Percentiles rank a stretch among this genome's conserved stretches.
phyloP scores from a whole-genome alignment of 371 early-diverging fungal genomes.

The Rhizomucor pusillus region DNA sequence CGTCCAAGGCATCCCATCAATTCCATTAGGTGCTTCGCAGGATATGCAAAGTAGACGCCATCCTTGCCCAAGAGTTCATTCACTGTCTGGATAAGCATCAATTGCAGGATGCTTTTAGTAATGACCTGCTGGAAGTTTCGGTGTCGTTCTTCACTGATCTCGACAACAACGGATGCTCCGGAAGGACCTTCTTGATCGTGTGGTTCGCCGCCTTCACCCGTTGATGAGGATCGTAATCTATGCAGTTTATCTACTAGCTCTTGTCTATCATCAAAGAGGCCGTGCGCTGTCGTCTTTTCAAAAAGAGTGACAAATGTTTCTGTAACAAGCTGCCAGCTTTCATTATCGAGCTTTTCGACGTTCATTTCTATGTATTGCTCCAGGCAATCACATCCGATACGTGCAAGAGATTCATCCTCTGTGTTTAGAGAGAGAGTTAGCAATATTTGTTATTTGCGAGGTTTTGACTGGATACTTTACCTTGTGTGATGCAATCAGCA shows the following conservation, averaged over 20 bases:
- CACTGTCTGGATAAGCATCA: conserved; percentile 76
- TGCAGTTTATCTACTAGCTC: conserved; percentile 31
- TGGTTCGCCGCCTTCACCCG: conserved; percentile 6
- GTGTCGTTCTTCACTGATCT: conserved; percentile 50
- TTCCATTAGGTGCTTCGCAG: conserved; percentile 56
- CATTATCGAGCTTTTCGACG: conserved; percentile 61
- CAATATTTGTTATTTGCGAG: background rate
- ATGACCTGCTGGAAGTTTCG: conserved; percentile 74
- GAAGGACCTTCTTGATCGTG: background rate
- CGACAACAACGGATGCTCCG: conserved; percentile 1
- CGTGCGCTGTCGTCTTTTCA: conserved; percentile 79
- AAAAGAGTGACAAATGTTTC: conserved; percentile 67
- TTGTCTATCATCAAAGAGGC: conserved; percentile 65
- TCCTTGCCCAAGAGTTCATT: conserved; percentile 65
- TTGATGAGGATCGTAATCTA: conserved; percentile 17
- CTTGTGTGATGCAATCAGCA: conserved; percentile 80
- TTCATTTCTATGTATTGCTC: conserved; percentile 86
- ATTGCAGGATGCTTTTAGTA: conserved; percentile 75
- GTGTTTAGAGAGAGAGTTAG: background rate
- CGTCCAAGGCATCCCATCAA: conserved; percentile 79
- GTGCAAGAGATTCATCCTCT: conserved; percentile 89
- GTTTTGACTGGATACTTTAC: conserved; percentile 16
- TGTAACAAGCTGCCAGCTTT: conserved; percentile 73
- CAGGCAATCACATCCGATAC: conserved; percentile 89
- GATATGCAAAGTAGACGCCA: conserved; percentile 59